Evolutionary conservation across 352 stramenopile genomes (phyloP).

Genomic region (Nothophytophthora sp.): DNA sequence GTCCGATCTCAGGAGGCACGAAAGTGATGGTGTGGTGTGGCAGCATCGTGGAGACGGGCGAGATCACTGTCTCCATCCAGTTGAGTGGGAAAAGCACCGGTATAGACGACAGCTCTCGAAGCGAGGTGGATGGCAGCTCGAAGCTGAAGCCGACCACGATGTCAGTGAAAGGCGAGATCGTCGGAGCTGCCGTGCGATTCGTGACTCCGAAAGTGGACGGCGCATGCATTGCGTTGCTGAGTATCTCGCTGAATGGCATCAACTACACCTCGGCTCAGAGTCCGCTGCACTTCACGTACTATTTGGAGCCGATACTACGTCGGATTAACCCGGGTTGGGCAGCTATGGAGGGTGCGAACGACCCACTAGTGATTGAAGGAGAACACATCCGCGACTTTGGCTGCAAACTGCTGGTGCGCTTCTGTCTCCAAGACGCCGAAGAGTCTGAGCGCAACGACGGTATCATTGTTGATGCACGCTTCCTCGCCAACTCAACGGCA

Average conservation of each 20-base stretch:
- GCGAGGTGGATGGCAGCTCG: no score
- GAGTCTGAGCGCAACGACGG: slow-evolving; percentile 6
- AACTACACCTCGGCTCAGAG: slow-evolving; percentile 62
- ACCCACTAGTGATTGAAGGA: slow-evolving; percentile 38
- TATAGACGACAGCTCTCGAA: no score
- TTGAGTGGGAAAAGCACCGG: slow-evolving; percentile 7
- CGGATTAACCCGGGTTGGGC: slow-evolving; percentile 55
- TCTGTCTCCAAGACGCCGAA: slow-evolving; percentile 37
- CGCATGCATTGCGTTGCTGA: slow-evolving; percentile 47
- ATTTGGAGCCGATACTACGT: slow-evolving; percentile 48
- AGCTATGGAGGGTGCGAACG: slow-evolving; percentile 30
- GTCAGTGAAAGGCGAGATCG: slow-evolving; percentile 53
- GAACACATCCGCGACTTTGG: slow-evolving; percentile 57
- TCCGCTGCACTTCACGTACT: slow-evolving; percentile 61
- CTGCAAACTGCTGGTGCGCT: slow-evolving; percentile 45
- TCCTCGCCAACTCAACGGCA: slow-evolving; percentile 18
- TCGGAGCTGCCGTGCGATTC: slow-evolving; percentile 64
- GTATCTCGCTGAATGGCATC: slow-evolving; percentile 77
- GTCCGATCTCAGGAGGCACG: slow-evolving; percentile 53
- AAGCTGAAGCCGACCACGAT: no score
- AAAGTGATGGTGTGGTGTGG: slow-evolving; percentile 58
- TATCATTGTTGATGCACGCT: slow-evolving; percentile 33
- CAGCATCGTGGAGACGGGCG: slow-evolving; percentile 65
- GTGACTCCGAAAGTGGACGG: slow-evolving; percentile 36
- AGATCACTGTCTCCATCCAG: slow-evolving; percentile 59